Evolutionary conservation across 495 filamentous ascomycete species (phyloP), one percentile per base, ranked within the genome.

Genomic region (Podospora conica): DNA sequence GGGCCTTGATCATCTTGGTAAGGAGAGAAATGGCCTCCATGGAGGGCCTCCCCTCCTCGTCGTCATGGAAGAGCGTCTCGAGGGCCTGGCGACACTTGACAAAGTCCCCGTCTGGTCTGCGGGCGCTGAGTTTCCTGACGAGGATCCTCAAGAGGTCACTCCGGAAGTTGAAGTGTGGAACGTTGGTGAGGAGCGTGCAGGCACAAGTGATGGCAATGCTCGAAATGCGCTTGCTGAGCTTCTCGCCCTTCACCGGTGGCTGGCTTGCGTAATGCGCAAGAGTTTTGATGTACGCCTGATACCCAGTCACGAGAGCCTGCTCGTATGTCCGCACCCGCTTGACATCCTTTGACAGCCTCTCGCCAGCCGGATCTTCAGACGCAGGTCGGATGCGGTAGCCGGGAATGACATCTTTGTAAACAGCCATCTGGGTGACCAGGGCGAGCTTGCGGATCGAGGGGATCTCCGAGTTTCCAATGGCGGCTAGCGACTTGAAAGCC

Each of bases 121-220:
- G 85, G 28, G 77, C 80, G 69, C 91, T 91, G 9, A 98, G 81
- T 61, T 93, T 93, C 68, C 88, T 87, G 33, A 96, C 86, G 31
- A 98, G 71, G 53, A 98, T 92, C 78, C 90, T 90, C 48, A 98
- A 76, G 27, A 98, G 79, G 29, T 98, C 96, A 28, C 81, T 82
- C 9, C 96, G 85, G 77, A 95, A 97, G 78, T 98, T 98, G 85
- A 98, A 98, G 79, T 98, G 96, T 11, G 95, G 91, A 6, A 96
- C 91, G 1, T 87, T 79, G 12, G 85, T 80, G 31, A 98, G 79
- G 20, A 98, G 83, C 28, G 80, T 87, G 73, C 91, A 94, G 9
- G 90, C 90, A 74, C 96, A 98, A 20, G 85, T 87, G 60, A 97
- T 90, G 2, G 95, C 95, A 15, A 96, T 81, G 61, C 80, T 88